Base-by-base conservation (phyloP, 495 filamentous ascomycete genomes). In the Talaromyces ruber region DNA sequence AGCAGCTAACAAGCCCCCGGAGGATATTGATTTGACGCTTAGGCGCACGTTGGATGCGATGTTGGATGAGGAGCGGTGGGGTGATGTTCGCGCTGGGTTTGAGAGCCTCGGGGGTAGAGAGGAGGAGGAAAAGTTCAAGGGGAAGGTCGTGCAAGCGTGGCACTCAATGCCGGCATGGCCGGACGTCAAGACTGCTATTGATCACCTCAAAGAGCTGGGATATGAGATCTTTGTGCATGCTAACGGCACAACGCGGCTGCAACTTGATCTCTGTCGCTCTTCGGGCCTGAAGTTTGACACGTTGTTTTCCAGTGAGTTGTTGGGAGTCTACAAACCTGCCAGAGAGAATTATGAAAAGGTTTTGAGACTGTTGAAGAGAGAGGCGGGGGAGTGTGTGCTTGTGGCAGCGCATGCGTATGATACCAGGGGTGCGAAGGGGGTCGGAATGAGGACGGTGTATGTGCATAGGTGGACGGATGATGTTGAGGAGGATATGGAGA, bases 321-420 rank as follows among this genome's bases (percentile, higher is more conserved):
- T 83, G 3, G 78, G 79, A 4, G 64, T 77, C 3, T 76, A 78
- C 52, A 79, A 82, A 64, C 81, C 81, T 1, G 71, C 69, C 34
- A 71, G 67, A 14, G 74, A 78, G 43, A 72, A 66, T 32, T 84
- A 83, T 68, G 43, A 67, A 22, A 81, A 76, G 63, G 79, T 70
- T 5, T 66, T 82, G 43, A 54, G 75, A 37, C 64, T 81, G 24
- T 68, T 83, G 9, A 72, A 75, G 58, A 63, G 12, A 61, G 64
- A 29, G 74, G 79, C n/a, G 0, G 71, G 79, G 21, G 75, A 85
- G 64, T 73, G 72, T n/a, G 79, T 82, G 3, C 68, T 78, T 70
- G 80, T 83, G 14, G 82, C 81, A 11, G 81, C 81, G 30, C 80
- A 84, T 71, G 80, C 79, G 16, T 83, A 79, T 68, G 81, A 83